Evolutionary conservation across 352 stramenopile genomes (phyloP).

Genomic region (Blastocystis sp.): DNA sequence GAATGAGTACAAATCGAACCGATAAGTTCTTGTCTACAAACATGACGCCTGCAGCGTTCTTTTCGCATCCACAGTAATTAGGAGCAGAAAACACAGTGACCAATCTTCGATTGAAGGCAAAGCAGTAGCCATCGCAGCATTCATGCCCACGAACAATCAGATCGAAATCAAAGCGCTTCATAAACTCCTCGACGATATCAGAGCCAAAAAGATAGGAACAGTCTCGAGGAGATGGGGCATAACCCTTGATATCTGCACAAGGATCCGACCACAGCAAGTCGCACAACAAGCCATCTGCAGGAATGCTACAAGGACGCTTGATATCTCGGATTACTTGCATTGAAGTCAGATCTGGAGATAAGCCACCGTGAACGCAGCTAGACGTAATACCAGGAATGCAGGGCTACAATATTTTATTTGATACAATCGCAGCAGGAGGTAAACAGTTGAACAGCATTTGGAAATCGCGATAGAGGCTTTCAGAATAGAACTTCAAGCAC

Average conservation of each 20-base stretch:
- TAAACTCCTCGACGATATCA: slow-evolving; percentile 92
- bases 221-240: slow-evolving; percentile 91
- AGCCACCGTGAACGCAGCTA: slow-evolving; percentile 88
- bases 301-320: slow-evolving; percentile 69
- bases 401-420: slow-evolving; percentile 78
- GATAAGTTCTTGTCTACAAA: slow-evolving; percentile 47
- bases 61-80: slow-evolving; percentile 99
- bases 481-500: slow-evolving; percentile 78
- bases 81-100: slow-evolving; percentile 99
- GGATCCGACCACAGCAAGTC: slow-evolving; percentile 96
- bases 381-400: background rate
- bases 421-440: slow-evolving; percentile 90
- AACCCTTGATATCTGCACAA: slow-evolving; percentile 96
- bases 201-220: slow-evolving; percentile 97
- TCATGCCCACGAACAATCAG: slow-evolving; percentile 95
- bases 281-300: slow-evolving; percentile 84
- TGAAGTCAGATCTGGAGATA: slow-evolving; percentile 86
- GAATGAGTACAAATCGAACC: slow-evolving; percentile 39
- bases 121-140: slow-evolving; percentile 99
- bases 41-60: slow-evolving; percentile 85
- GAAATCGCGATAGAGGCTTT: slow-evolving; percentile 78
- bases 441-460: slow-evolving; percentile 81
- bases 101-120: slow-evolving; percentile 93
- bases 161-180: slow-evolving; percentile 91
- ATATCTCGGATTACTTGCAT: slow-evolving; percentile 73